Conservation (phyloP, 2,329 filamentous ascomycete genomes). For the Dothideomycetes sp. region DNA sequence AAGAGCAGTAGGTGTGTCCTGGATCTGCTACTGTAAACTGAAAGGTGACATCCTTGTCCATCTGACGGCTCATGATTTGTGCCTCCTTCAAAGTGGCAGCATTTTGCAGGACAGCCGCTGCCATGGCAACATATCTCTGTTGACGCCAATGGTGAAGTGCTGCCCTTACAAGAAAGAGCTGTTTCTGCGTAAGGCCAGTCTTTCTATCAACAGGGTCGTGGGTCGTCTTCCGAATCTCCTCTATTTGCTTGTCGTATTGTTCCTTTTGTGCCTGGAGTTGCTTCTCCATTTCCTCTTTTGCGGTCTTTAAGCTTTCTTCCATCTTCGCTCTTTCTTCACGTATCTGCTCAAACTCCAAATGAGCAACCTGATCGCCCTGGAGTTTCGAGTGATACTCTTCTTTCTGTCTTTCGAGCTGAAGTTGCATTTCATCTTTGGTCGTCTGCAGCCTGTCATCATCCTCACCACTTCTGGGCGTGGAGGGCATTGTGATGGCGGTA, state of each 20-base stretch:
- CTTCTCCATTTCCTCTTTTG: slow-evolving; percentile 82
- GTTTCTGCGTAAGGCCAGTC: slow-evolving; percentile 57
- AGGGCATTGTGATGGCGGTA: slow-evolving; percentile 86
- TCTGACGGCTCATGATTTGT: slow-evolving; percentile 93
- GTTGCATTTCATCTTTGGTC: slow-evolving; percentile 72
- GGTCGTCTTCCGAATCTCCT: slow-evolving; percentile 54
- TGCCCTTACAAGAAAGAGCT: slow-evolving; percentile 58
- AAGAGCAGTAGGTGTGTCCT: slow-evolving; percentile 81
- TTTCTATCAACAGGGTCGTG: slow-evolving; percentile 36
- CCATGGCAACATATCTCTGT: slow-evolving; percentile 85
- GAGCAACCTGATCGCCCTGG: slow-evolving; percentile 60
- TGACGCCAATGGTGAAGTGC: slow-evolving; percentile 67
- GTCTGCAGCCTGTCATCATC: slow-evolving; percentile 67
- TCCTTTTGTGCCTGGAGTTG: slow-evolving; percentile 75
- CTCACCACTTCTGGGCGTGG: slow-evolving; percentile 71
- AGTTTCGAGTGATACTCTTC: slow-evolving; percentile 71
- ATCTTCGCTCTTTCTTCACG: slow-evolving; percentile 73
- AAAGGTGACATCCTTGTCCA: slow-evolving; percentile 86
- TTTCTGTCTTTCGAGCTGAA: slow-evolving; percentile 71
- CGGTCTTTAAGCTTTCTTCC: slow-evolving; percentile 65
- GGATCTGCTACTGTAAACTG: slow-evolving; percentile 88
- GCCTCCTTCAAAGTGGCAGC: slow-evolving; percentile 86
- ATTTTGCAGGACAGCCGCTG: slow-evolving; percentile 79
- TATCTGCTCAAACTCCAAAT: slow-evolving; percentile 73
- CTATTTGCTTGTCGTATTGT: slow-evolving; percentile 73